These are phyloP conservation scores for Entoloma clypeatum DNA, from an alignment of 1,284 basidiomycete genomes.

Conservation along the genomic window DNA sequence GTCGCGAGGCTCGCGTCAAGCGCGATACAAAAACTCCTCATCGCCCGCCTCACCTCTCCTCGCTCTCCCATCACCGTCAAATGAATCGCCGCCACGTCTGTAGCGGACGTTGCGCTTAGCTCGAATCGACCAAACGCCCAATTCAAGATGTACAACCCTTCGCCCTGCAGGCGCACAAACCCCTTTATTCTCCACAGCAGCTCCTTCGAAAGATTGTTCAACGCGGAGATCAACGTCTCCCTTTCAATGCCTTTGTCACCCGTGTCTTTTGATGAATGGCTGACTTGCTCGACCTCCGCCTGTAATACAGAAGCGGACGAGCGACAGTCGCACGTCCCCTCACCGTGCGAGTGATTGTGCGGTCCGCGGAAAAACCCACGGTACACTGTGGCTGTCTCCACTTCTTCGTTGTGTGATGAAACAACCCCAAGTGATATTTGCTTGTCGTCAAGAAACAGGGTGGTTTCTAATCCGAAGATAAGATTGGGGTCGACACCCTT, in stretches of 20 bases:
- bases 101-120: slow-evolving; percentile 43
- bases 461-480: slow-evolving; percentile 82
- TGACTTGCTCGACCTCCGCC: not conserved
- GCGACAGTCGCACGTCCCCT: not conserved
- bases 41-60: slow-evolving; percentile 67
- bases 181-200: slow-evolving; percentile 79
- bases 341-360: slow-evolving; percentile 22
- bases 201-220: slow-evolving; percentile 60
- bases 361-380: slow-evolving; percentile 33
- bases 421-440: slow-evolving; percentile 21
- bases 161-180: slow-evolving; percentile 57
- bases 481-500: slow-evolving; percentile 68
- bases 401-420: slow-evolving; percentile 68
- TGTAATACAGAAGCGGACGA: not conserved
- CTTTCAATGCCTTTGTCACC: slow-evolving; percentile 24
- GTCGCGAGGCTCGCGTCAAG: slow-evolving; percentile 40
- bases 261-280: not conserved
- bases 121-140: slow-evolving; percentile 90
- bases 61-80: slow-evolving; percentile 87
- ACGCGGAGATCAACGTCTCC: slow-evolving; percentile 39
- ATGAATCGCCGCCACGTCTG: slow-evolving; percentile 40
- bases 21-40: slow-evolving; percentile 51
- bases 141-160: slow-evolving; percentile 64
- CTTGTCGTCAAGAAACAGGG: slow-evolving; percentile 52
- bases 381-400: slow-evolving; percentile 70